Base-by-base conservation (phyloP, 208 protist genomes). In the Acanthamoeba quina region DNA sequence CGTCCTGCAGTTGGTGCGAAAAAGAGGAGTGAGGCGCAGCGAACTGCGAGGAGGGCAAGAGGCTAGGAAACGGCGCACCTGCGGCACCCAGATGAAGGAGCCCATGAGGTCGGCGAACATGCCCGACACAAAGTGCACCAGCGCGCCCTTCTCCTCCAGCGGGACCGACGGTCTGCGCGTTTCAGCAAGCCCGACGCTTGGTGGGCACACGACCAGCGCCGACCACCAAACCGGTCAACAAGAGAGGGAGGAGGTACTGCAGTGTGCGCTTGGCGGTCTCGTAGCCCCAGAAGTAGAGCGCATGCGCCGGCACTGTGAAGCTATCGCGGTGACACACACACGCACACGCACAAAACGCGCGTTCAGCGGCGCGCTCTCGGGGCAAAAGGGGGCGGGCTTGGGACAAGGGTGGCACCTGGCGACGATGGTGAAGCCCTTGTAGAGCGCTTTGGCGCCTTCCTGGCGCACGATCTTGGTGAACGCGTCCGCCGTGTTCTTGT, bases 251-350 rank as follows among this genome's bases (percentile, higher is more conserved):
- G 29, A 19, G 37, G 15, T 5, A 41, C 78, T 68, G 64, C 9
- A 97, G 47, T 29, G 80, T 58, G 19, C 90, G 62, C 94, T 97
- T 97, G 56, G 83, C 70, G 5, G 83, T 62, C 85, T 97, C 96
- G 74, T 97, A 97, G n/a, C 96, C 94, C 72, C 56, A 76, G 95
- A 97, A 97, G 60, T 97, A 97, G 37, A 97, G 44, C 13, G 96
- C 96, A 82, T 97, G 96, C 37, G 95, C 96, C 21, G 96, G 96
- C n/a, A 97, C 94, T 3, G 96, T 97, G 37, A 90, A 89, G 31
- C 92, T 85, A 21, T 37, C 31, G 3, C 1, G 29, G 7, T 3
- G 68, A 37, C 95, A 60, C 93, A 94, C 10, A 60, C 92, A 47
- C 86, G 91, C 62, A 92, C 92, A 94, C 95, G 94, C 6, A 95